Conservation (phyloP, 306 rosid genomes). For the Gastrolobium bilobum region DNA sequence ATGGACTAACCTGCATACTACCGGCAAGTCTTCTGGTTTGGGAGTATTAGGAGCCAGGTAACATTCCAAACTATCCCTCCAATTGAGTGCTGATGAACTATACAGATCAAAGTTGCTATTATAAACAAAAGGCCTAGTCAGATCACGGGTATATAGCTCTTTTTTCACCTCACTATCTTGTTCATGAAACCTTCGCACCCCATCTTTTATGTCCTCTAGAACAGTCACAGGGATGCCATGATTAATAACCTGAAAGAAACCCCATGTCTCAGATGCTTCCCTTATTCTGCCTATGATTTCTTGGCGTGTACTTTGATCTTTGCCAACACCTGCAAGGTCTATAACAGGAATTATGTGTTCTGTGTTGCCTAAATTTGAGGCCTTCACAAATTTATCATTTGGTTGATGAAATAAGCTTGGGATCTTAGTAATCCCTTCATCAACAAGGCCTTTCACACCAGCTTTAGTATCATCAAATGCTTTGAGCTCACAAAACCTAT, state of each 20-base stretch:
- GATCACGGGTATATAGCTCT: neutral
- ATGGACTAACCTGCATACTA: slow-evolving; percentile 12
- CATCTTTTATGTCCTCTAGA: neutral
- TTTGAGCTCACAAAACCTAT: neutral
- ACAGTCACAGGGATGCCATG: slow-evolving; percentile 26
- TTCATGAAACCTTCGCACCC: slow-evolving; percentile 5
- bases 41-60: slow-evolving; percentile 1
- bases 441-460: neutral
- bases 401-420: slow-evolving; percentile 19
- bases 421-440: neutral
- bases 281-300: neutral
- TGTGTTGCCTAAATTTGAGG: neutral
- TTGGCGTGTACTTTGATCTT: too few relatives aligned
- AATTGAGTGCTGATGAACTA: too few relatives aligned
- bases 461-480: neutral
- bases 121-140: neutral
- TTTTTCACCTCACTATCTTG: slow-evolving; percentile 18
- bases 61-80: too few relatives aligned
- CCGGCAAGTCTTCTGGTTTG: slow-evolving; percentile 3
- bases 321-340: neutral
- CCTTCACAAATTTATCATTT: neutral
- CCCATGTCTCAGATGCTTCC: slow-evolving; percentile 20
- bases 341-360: slow-evolving; percentile 22
- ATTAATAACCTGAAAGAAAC: slow-evolving; percentile 26
- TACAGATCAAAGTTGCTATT: too few relatives aligned